phyloP scores from a whole-genome alignment of 164 flowering plant genomes.

The Sedum album region DNA sequence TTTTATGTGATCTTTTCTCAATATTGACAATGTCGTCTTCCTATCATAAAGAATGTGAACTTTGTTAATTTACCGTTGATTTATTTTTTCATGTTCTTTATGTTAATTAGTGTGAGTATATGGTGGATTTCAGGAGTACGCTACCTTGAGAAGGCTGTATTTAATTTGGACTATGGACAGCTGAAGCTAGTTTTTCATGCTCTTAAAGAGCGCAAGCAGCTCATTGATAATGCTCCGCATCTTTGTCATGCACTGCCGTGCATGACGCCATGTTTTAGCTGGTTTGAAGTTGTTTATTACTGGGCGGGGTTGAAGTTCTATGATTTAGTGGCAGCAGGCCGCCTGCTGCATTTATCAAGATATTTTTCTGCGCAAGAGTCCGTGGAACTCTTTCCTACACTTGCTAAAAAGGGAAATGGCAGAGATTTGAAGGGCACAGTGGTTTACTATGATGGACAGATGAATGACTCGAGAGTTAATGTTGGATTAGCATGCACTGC shows the following conservation, averaged over 20 bases:
- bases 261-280: slow-evolving; percentile 96
- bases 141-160: slow-evolving; percentile 95
- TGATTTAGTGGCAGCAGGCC: slow-evolving; percentile 84
- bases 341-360: slow-evolving; percentile 77
- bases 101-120: background rate
- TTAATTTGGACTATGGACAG: slow-evolving; percentile 92
- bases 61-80: too few species aligned
- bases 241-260: slow-evolving; percentile 95
- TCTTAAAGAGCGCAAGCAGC: slow-evolving; percentile 94
- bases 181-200: slow-evolving; percentile 97
- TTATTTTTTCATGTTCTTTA: background rate
- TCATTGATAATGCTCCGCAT: slow-evolving; percentile 94
- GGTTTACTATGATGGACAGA: slow-evolving; percentile 97
- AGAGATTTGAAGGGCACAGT: slow-evolving; percentile 82
- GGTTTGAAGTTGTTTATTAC: slow-evolving; percentile 89
- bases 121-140: slow-evolving; percentile 59
- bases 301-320: slow-evolving; percentile 93
- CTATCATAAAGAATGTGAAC: too few species aligned
- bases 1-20: too few species aligned
- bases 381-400: slow-evolving; percentile 88
- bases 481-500: slow-evolving; percentile 92
- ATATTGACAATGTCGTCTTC: too few species aligned
- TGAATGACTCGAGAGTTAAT: slow-evolving; percentile 95
- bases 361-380: slow-evolving; percentile 91
- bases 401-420: slow-evolving; percentile 61